These are phyloP conservation scores for Carpinus fangiana DNA, from an alignment of 306 rosid species.

Conservation along the genomic window DNA sequence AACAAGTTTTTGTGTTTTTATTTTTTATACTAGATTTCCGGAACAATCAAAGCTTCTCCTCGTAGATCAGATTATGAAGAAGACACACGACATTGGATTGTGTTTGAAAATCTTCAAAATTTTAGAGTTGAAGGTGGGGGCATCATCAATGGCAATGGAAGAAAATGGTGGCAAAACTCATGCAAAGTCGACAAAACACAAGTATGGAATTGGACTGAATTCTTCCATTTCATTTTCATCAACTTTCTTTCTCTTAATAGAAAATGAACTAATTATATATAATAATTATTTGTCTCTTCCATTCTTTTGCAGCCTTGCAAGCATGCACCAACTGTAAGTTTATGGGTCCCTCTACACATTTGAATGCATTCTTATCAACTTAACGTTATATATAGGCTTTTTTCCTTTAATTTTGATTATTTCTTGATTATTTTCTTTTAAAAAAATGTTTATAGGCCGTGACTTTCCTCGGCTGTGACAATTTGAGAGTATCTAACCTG, in stretches of 20 bases:
- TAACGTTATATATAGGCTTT: not conserved
- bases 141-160: conserved; percentile 74
- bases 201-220: conserved; percentile 35
- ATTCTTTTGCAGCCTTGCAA: conserved; percentile 64
- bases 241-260: not conserved
- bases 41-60: conserved; percentile 73
- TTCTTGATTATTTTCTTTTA: not conserved
- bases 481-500: conserved; percentile 45
- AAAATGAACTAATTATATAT: not conserved
- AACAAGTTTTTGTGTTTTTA: not conserved
- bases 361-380: not conserved
- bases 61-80: conserved; percentile 38
- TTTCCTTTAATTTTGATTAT: not conserved
- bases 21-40: conserved; percentile 45
- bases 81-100: conserved; percentile 50
- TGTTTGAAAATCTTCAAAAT: conserved; percentile 40
- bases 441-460: conserved; percentile 56
- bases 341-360: not conserved
- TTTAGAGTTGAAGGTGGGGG: conserved; percentile 68
- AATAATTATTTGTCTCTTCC: conserved; percentile 6
- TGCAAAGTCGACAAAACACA: conserved; percentile 63
- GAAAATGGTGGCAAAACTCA: conserved; percentile 79
- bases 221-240: not conserved
- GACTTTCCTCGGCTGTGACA: conserved; percentile 53
- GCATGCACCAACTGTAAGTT: conserved; percentile 72